Percentiles rank a stretch among this genome's conserved stretches.
Conservation (phyloP, 306 rosid genomes). For the Vigna hirtella region DNA sequence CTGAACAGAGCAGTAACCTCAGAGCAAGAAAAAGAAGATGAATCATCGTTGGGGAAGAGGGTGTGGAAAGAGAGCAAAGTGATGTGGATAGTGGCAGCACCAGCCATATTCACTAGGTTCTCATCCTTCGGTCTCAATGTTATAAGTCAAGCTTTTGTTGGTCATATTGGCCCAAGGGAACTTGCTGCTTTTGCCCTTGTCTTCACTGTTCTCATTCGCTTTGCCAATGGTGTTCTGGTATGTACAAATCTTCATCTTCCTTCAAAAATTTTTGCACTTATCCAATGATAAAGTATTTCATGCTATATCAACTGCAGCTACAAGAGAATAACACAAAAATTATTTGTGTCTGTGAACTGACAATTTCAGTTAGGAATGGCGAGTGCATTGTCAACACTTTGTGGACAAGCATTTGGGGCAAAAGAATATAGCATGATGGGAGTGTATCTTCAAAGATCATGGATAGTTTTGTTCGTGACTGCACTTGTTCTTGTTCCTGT, state of each 20-base stretch:
- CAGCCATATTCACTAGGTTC: conserved; percentile 51
- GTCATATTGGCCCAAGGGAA: conserved; percentile 54
- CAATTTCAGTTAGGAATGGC: conserved; percentile 54
- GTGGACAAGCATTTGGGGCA: conserved; percentile 72
- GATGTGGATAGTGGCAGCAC: conserved; percentile 60
- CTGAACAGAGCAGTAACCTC: not conserved
- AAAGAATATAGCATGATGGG: conserved; percentile 58
- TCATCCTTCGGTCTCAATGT: conserved; percentile 54
- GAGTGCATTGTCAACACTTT: conserved; percentile 57
- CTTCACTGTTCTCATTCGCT: conserved; percentile 48
- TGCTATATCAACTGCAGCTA: not conserved
- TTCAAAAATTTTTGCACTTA: too few relatives aligned
- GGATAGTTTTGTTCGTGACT: conserved; percentile 44
- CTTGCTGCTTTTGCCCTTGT: conserved; percentile 63
- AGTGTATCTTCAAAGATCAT: conserved; percentile 63
- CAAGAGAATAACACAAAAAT: not conserved
- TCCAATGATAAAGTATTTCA: too few relatives aligned
- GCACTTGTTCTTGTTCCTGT: conserved; percentile 48
- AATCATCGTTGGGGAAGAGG: conserved; percentile 35
- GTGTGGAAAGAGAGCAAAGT: conserved; percentile 52
- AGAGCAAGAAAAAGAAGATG: conserved; percentile 34
- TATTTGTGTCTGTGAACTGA: not conserved
- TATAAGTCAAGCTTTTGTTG: conserved; percentile 57
- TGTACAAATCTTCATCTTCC: not conserved
- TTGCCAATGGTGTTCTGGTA: conserved; percentile 60